phyloP scores from a whole-genome alignment of 345 rosid species.

The Lumnitzera racemosa region DNA sequence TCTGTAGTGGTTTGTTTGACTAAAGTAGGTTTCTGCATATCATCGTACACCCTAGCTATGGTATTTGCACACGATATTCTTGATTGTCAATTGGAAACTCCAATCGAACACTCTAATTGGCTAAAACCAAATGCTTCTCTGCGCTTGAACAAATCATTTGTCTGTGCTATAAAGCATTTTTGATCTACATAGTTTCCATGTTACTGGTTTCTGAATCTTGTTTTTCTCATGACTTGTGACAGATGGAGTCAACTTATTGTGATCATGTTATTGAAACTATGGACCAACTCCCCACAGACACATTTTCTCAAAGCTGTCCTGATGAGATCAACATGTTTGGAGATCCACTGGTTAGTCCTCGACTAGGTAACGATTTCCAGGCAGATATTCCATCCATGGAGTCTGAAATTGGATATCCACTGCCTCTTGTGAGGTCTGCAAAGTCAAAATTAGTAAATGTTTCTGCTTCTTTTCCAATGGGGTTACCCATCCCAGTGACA shows the following conservation, averaged over 20 bases:
- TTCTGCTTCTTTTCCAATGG: constrained; percentile 37
- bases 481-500: constrained; percentile 42
- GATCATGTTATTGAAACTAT: constrained; percentile 22
- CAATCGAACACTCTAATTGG: too few species aligned
- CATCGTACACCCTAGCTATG: too few species aligned
- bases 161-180: too few species aligned
- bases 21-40: too few species aligned
- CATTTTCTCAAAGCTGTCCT: constrained; percentile 23
- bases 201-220: too few species aligned
- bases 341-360: constrained; percentile 39
- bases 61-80: too few species aligned
- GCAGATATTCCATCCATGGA: constrained; percentile 53
- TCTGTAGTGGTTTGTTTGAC: too few species aligned
- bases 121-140: too few species aligned
- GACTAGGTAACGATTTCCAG: constrained; percentile 64
- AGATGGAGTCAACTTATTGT: constrained; percentile 31
- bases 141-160: too few species aligned
- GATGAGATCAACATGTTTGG: constrained; percentile 39
- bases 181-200: too few species aligned
- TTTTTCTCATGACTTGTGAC: constrained; percentile 2
- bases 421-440: constrained; percentile 30
- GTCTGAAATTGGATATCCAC: constrained; percentile 29
- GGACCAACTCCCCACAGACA: constrained; percentile 23
- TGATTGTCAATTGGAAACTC: too few species aligned
- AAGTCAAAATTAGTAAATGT: constrained; percentile 21